Evolutionary conservation across 177 flowering plant genomes (phyloP).

Genomic region (Vitis hybrid): DNA sequence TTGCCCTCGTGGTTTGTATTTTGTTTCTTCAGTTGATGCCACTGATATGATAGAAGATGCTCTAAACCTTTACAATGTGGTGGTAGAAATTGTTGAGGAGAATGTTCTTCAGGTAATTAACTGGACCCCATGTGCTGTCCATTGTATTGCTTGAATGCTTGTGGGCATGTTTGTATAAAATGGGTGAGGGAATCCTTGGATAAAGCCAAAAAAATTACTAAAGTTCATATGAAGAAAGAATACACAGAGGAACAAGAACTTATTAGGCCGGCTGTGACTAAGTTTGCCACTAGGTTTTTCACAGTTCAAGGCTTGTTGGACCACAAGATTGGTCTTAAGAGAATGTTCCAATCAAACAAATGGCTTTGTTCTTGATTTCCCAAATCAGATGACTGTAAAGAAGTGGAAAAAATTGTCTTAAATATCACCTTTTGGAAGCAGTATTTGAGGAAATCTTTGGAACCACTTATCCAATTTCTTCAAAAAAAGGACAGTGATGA

Average conservation of each 20-base stretch:
- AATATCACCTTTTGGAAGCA: slow-evolving; percentile 82
- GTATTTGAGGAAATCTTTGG: slow-evolving; percentile 58
- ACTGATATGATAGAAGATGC: slow-evolving; percentile 70
- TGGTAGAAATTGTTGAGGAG: slow-evolving; percentile 89
- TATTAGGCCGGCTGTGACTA: slow-evolving; percentile 43
- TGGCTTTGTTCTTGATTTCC: slow-evolving; percentile 68
- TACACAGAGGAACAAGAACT: slow-evolving; percentile 77
- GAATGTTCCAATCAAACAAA: slow-evolving; percentile 74
- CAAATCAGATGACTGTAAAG: slow-evolving; percentile 66
- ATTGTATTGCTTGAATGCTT: slow-evolving; percentile 72
- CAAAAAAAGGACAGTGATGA: slow-evolving; percentile 52
- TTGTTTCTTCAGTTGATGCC: slow-evolving; percentile 79
- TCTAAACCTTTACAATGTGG: slow-evolving; percentile 63
- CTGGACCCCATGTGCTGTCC: slow-evolving; percentile 91
- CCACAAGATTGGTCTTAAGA: slow-evolving; percentile 55
- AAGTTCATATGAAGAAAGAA: slow-evolving; percentile 79
- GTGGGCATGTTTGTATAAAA: slow-evolving; percentile 69
- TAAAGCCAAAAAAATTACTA: slow-evolving; percentile 72
- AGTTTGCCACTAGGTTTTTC: slow-evolving; percentile 41
- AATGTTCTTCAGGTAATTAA: slow-evolving; percentile 81
- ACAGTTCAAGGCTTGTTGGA: slow-evolving; percentile 56
- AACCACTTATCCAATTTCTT: slow-evolving; percentile 69
- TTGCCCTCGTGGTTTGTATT: slow-evolving; percentile 79
- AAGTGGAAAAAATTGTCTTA: slow-evolving; percentile 71
- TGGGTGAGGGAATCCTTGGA: slow-evolving; percentile 76